Evolutionary conservation across 805 yeast genomes (phyloP).

Genomic region (Brettanomyces anomalus): DNA sequence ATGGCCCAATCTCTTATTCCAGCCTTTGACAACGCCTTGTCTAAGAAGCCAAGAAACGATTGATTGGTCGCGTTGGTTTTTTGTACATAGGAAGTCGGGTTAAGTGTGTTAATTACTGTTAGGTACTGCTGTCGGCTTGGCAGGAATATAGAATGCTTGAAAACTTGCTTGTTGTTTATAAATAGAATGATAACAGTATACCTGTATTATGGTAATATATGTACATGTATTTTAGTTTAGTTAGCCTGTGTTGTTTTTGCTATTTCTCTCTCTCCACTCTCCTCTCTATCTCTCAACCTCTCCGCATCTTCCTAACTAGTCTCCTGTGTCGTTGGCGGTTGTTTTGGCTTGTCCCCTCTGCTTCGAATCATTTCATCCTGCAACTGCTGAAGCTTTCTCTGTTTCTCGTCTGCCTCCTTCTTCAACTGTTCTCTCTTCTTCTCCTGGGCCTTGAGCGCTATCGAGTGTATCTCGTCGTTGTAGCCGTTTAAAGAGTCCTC

Average conservation of each 20-base stretch:
- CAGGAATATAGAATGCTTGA: background rate
- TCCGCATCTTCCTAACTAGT: background rate
- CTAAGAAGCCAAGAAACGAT: background rate
- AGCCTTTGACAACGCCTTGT: constrained; percentile 71
- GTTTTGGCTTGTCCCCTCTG: constrained; percentile 3
- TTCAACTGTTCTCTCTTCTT: constrained; percentile 14
- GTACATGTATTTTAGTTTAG: background rate
- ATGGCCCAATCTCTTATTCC: constrained; percentile 96
- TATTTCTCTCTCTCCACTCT: too few species aligned
- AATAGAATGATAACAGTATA: background rate
- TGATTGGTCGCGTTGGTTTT: background rate
- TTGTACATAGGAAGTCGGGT: constrained; percentile 3
- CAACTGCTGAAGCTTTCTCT: constrained; percentile 13
- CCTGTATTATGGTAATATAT: background rate
- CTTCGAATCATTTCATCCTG: constrained; percentile 16
- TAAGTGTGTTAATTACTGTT: background rate
- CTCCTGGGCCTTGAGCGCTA: constrained; percentile 17
- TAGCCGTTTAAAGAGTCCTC: constrained; percentile 23
- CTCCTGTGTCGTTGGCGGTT: too few species aligned
- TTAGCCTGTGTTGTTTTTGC: too few species aligned
- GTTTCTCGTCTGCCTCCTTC: constrained; percentile 18
- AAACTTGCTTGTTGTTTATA: background rate
- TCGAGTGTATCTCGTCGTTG: constrained; percentile 14
- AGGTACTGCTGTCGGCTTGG: background rate
- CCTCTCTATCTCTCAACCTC: background rate